Base-by-base conservation (phyloP, 2,329 filamentous ascomycete genomes). In the Cadophora gregata region DNA sequence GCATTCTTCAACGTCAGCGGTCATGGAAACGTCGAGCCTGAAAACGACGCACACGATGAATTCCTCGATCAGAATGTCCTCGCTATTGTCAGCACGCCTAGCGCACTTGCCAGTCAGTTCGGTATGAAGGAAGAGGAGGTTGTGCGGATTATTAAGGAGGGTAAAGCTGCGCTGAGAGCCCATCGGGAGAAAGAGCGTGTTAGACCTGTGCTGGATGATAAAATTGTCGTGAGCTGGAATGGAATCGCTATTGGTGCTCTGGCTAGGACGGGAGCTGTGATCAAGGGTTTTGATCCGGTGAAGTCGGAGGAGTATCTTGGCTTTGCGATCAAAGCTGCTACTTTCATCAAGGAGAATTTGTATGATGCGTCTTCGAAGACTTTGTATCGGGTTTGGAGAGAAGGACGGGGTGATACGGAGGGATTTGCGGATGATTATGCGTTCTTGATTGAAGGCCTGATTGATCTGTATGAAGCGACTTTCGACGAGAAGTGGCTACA, bases 401-500 rank as follows among this genome's bases (percentile, higher is more conserved):
- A 89, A 68, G 81, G 87, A 1, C 83, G 87, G 9, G 88, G 90
- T 31, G 83, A 87, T 21, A 89, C 88, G 0, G 83, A 84, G 47
- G 94, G 87, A 0, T 97, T 98, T 78, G 93, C 95, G 0, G 96
- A 98, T 73, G 96, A 99, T 80, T 98, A 98, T 76, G 93, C 95
- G 2, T 97, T 95, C 78, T 78, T 98, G 48, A 91, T 93, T 59
- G 87, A 90, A 59, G 95, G 93, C 0, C 82, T 97, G 1, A 81
- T 98, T 65, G 90, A 94, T 72, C 85, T 98, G 31, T 96, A 96
- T 76, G 90, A 95, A 77, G 86, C 90, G 0, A 97, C 93, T 0
- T 90, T 90, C 69, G 89, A 97, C 65, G 88, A 90, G 70, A 80
- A 81, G 51, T 92, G 91, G 80, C 82, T 97, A 4, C 82, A 90